These are phyloP conservation scores for Quercus engelmannii DNA, from an alignment of 306 rosid genomes.

Conservation along the genomic window DNA sequence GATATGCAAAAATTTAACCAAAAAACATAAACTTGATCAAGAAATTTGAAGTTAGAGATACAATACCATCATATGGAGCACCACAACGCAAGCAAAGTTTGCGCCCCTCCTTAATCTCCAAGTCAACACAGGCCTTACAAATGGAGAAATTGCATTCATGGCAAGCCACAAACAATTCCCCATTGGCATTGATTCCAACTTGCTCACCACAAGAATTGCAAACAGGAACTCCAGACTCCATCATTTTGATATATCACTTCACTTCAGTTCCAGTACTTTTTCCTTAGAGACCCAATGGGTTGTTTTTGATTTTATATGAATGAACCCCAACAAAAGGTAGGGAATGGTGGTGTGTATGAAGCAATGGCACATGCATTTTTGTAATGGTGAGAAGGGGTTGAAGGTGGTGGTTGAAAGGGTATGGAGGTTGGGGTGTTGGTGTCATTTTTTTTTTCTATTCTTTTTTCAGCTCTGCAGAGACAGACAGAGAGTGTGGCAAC, in stretches of 20 bases:
- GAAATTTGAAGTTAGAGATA: not conserved
- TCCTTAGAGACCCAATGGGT: slow-evolving; percentile 4
- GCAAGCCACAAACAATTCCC: slow-evolving; percentile 82
- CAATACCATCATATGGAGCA: slow-evolving; percentile 60
- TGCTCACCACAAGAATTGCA: slow-evolving; percentile 89
- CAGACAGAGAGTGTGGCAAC: slow-evolving; percentile 47
- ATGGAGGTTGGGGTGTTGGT: slow-evolving; percentile 70
- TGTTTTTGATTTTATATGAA: too few relatives aligned
- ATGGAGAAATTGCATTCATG: slow-evolving; percentile 75
- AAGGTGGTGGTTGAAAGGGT: slow-evolving; percentile 47
- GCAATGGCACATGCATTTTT: slow-evolving; percentile 25
- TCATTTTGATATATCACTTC: slow-evolving; percentile 39
- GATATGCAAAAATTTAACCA: not conserved
- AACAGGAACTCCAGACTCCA: slow-evolving; percentile 70
- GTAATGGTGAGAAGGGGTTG: slow-evolving; percentile 23
- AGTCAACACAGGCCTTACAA: slow-evolving; percentile 74
- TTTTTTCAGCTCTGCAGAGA: slow-evolving; percentile 20
- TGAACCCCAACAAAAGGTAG: slow-evolving; percentile 13
- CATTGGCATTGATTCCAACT: slow-evolving; percentile 45
- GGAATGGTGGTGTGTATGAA: not conserved
- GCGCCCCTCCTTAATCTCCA: slow-evolving; percentile 75
- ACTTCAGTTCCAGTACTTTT: not conserved
- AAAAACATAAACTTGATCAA: not conserved
- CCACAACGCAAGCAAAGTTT: slow-evolving; percentile 75
- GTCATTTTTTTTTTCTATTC: slow-evolving; percentile 25